phyloP scores from a whole-genome alignment of 768 basidiomycete genomes.

The Clathrus columnatus region DNA sequence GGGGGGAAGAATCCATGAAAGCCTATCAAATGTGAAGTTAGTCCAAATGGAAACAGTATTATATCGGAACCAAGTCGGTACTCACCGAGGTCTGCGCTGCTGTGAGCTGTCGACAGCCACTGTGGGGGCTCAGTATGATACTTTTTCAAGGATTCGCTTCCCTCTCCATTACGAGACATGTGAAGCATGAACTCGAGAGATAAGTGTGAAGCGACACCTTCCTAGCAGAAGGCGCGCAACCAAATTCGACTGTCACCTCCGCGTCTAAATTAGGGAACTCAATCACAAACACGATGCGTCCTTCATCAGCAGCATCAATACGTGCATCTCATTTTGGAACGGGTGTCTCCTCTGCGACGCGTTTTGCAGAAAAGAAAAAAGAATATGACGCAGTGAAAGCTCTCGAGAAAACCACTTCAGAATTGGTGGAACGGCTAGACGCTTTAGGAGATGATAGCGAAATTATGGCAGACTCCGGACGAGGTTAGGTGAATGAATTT shows the following conservation, averaged over 20 bases:
- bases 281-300: conserved; percentile 5
- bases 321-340: conserved; percentile 10
- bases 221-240: neutral
- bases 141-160: conserved; percentile 4
- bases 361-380: conserved; percentile 70
- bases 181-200: neutral
- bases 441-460: conserved; percentile 64
- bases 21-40: conserved; percentile 33
- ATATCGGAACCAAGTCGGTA: conserved; percentile 4
- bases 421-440: conserved; percentile 61
- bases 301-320: conserved; percentile 8
- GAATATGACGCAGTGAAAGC: conserved; percentile 70
- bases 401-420: conserved; percentile 51
- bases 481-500: conserved; percentile 33
- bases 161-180: conserved; percentile 8
- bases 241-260: neutral
- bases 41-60: neutral
- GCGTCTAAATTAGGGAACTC: neutral
- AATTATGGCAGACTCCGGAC: conserved; percentile 68
- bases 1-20: conserved; percentile 74
- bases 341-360: conserved; percentile 17
- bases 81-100: conserved; percentile 61
- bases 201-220: neutral
- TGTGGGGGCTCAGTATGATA: conserved; percentile 61
- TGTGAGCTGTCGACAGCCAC: conserved; percentile 66